Evolutionary conservation across 2,329 filamentous ascomycete species (phyloP).

Genomic region (Paecilomyces sp.): DNA sequence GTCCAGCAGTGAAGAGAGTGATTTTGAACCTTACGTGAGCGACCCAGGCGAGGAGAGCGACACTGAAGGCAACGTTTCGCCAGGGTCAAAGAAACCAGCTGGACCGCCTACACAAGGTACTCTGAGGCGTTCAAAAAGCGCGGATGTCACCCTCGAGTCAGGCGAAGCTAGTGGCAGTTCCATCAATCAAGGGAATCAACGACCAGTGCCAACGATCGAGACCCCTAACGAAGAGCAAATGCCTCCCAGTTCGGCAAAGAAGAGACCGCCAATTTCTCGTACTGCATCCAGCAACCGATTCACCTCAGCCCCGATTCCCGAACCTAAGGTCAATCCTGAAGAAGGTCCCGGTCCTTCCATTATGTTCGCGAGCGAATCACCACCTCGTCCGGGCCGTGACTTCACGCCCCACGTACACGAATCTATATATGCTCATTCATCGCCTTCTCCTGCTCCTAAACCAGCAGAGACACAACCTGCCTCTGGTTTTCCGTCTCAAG

Average conservation of each 20-base stretch:
- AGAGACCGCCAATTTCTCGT: conserved; percentile 19
- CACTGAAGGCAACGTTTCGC: conserved; percentile 5
- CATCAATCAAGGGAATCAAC: background rate
- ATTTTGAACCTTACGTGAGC: conserved; percentile 34
- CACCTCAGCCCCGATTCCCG: conserved; percentile 65
- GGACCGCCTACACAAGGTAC: background rate
- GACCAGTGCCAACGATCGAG: background rate
- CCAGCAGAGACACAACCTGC: conserved; percentile 25
- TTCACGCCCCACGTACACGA: conserved; percentile 14
- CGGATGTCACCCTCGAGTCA: background rate
- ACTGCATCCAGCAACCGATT: conserved; percentile 44
- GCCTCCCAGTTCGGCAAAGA: conserved; percentile 2
- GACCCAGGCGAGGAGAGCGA: conserved; percentile 25
- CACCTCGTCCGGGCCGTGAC: conserved; percentile 16
- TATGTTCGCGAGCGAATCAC: conserved; percentile 57
- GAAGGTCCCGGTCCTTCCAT: conserved; percentile 63
- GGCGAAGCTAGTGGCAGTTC: background rate
- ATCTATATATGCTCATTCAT: conserved; percentile 32
- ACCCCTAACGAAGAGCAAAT: background rate
- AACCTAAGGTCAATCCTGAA: conserved; percentile 58
- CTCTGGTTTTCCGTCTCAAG: conserved; percentile 49
- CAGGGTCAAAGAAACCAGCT: background rate
- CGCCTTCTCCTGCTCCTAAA: conserved; percentile 12
- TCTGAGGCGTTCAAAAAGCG: background rate
- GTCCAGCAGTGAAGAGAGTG: conserved; percentile 31